Evolutionary conservation across 306 rosid species (phyloP), one percentile per base, ranked within the genome.

Genomic region (Hippophae rhamnoides): DNA sequence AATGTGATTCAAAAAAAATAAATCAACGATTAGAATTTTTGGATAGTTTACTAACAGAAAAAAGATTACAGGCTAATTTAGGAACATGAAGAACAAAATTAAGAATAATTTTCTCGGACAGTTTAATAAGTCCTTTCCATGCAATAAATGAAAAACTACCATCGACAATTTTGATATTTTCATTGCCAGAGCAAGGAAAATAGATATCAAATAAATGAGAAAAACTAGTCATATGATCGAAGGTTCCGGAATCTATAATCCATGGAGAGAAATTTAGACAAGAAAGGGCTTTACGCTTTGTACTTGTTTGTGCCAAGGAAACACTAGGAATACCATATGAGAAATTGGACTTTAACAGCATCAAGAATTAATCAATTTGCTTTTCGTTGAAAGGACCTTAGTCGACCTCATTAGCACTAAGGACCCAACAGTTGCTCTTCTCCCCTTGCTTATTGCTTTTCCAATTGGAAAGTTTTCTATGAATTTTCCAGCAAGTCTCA

Each of bases 251-350:
- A 63, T 63, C 58, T 31, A 63, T 52, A 1, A 63, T 52, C 48
- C 41, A 52, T 1, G 13, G 13, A 7, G 67, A 11, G 2, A 44
- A 51, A 1, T 13, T 50, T 18, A 44, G 43, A 13, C 56, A 40
- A 13, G 10, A 38, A 5, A 31, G 3, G 3, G 44, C 55, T 2
- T 2, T 18, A 47, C 40, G 12, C 12, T 1, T 5, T 2, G 1
- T 61, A 48, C 65, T n/a, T 61, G 65, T 7, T 26, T 61, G 44
- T 10, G 54, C 3, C 7, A 61, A 11, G 42, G 53, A 60, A 11
- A 5, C 40, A 62, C 40, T 62, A 47, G 57, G 48, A 50, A 48
- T 62, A 47, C 66, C 38, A 14, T 3, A 40, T 10, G 40, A 1
- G 0, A 25, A 52, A 43, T 41, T 61, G 41, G 54, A 46, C 43